Base-by-base conservation (phyloP, 495 filamentous ascomycete genomes). In the Massariosphaeria phaeospora region DNA sequence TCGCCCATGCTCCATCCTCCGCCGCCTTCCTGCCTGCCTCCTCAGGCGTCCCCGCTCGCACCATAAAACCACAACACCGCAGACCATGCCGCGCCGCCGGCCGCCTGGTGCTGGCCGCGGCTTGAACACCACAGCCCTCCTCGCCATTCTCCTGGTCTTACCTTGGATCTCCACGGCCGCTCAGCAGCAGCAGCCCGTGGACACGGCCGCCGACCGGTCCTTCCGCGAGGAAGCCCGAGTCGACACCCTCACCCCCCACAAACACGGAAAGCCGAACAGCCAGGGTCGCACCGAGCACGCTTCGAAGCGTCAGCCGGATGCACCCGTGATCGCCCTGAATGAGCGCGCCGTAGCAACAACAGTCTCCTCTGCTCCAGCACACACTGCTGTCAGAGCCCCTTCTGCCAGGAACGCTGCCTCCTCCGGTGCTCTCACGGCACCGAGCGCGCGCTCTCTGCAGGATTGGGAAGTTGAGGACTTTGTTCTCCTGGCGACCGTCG, bases 381-480 rank as follows among this genome's bases (percentile, higher is more conserved):
- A 63, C 20, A 38, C 62, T 48, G 63, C 67, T 60, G 70, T 69
- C 33, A 64, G 67, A 66, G 65, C 69, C 59, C 67, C 67, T 62
- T 80, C 81, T 81, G 81, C 77, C 75, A 76, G 76, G 75, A 79
- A 57, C 42, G 41, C 76, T 68, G 79, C 79, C 57, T 69, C 73
- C 13, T 76, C 76, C 67, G 82, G 81, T 70, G 88, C 84, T 69
- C 79, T 91, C 69, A 79, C 84, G 74, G 84, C 82, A 80, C 82
- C 80, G 67, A 73, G 80, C 81, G 90, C 90, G 89, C 90, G 90
- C 81, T 91, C 83, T 72, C 72, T 97, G 79, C 85, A 94, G 80
- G 93, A 96, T 68, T 97, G 90, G 91, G 88, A 96, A 82, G 90
- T 96, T 73, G 91, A 97, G 86, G 91, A 97, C 75, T 94, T 96